These are phyloP conservation scores for Fusarium annulatum DNA, from an alignment of 2,329 filamentous ascomycete species.

Conservation along the genomic window DNA sequence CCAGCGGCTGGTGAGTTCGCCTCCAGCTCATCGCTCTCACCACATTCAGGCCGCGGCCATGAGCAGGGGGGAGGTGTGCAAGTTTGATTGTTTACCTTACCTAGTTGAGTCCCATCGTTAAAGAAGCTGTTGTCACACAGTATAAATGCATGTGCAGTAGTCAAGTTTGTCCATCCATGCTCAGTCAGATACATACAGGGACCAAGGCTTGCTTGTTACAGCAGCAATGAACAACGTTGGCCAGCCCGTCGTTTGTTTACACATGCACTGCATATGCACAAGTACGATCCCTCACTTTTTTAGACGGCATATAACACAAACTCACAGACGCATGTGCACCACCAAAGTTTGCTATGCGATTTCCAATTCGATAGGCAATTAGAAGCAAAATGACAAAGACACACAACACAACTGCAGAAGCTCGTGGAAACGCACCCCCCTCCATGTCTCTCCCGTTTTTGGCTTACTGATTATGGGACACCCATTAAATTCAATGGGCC, in stretches of 20 bases:
- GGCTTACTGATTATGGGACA: constrained; percentile 25
- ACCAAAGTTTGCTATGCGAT: neutral
- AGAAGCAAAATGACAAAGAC: constrained; percentile 26
- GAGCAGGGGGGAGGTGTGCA: constrained; percentile 26
- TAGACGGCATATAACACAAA: neutral
- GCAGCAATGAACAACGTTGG: constrained; percentile 17
- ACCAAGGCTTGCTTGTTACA: constrained; percentile 22
- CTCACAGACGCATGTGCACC: neutral
- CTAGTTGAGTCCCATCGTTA: constrained; percentile 1
- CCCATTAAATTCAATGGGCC: constrained; percentile 33
- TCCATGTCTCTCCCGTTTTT: constrained; percentile 20
- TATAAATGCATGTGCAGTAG: constrained; percentile 17
- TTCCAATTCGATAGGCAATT: neutral
- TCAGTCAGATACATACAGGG: constrained; percentile 4
- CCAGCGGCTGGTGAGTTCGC: constrained; percentile 42
- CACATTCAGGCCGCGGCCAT: constrained; percentile 30
- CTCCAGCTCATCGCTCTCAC: constrained; percentile 38
- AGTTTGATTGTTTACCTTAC: constrained; percentile 24
- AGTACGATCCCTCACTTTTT: constrained; percentile 14
- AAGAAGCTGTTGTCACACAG: constrained; percentile 33
- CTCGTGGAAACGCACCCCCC: constrained; percentile 40
- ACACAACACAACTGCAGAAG: constrained; percentile 22
- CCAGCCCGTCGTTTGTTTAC: constrained; percentile 11
- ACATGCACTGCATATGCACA: constrained; percentile 27
- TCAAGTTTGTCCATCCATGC: neutral